These are phyloP conservation scores for Beauveria australis DNA, from an alignment of 2,329 filamentous ascomycete genomes.

Conservation along the genomic window DNA sequence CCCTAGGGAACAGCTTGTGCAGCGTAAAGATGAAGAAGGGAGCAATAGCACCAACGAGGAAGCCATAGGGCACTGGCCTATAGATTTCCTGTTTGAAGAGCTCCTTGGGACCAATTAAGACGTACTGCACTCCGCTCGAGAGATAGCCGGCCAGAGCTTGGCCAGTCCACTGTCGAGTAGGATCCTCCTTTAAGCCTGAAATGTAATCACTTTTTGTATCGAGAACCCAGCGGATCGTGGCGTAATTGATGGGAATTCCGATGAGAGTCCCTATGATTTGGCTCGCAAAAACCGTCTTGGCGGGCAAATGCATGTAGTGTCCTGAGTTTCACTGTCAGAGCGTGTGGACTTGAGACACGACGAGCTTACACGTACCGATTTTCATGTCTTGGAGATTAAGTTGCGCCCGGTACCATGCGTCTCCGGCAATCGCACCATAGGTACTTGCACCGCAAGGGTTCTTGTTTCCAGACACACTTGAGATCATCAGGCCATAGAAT, in stretches of 20 bases:
- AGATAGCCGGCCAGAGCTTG: slow-evolving; percentile 43
- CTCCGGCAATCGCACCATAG: slow-evolving; percentile 51
- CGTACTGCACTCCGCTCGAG: slow-evolving; percentile 51
- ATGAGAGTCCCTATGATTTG: slow-evolving; percentile 52
- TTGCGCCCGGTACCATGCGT: slow-evolving; percentile 52
- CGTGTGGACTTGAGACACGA: not conserved
- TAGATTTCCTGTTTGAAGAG: slow-evolving; percentile 42
- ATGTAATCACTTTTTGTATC: slow-evolving; percentile 48
- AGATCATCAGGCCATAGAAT: slow-evolving; percentile 51
- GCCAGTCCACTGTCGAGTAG: slow-evolving; percentile 53
- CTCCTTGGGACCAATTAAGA: slow-evolving; percentile 43
- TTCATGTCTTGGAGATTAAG: slow-evolving; percentile 54
- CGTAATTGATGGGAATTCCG: slow-evolving; percentile 54
- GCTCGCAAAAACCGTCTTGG: slow-evolving; percentile 50
- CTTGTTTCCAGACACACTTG: slow-evolving; percentile 39
- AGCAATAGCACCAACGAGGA: slow-evolving; percentile 38
- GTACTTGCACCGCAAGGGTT: slow-evolving; percentile 50
- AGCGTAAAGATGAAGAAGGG: slow-evolving; percentile 42
- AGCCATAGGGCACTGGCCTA: slow-evolving; percentile 42
- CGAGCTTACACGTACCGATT: slow-evolving; percentile 30
- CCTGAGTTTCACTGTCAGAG: slow-evolving; percentile 15
- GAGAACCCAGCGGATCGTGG: slow-evolving; percentile 51
- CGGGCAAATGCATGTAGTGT: slow-evolving; percentile 55
- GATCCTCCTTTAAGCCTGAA: slow-evolving; percentile 40
- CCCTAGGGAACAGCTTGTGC: slow-evolving; percentile 43